phyloP scores from a whole-genome alignment of 2,329 filamentous ascomycete genomes.

The Fusarium sambucinum region DNA sequence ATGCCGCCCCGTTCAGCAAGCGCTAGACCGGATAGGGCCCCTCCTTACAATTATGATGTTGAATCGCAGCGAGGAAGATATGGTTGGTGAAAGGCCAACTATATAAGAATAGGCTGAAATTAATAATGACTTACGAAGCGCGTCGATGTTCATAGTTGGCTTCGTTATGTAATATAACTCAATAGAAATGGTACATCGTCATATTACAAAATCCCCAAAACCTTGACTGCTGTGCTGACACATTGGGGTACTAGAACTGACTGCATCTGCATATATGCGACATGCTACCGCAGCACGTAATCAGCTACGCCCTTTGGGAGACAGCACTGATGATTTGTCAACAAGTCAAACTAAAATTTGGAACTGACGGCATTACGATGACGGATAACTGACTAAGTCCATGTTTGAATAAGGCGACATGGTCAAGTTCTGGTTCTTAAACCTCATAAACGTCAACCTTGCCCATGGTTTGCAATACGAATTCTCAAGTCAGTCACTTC shows the following conservation, averaged over 20 bases:
- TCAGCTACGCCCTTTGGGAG: constrained; percentile 33
- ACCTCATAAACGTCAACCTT: constrained; percentile 8
- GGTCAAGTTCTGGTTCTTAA: constrained; percentile 10
- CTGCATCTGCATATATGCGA: constrained; percentile 13
- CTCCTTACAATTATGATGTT: constrained; percentile 52
- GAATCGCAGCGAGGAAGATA: constrained; percentile 52
- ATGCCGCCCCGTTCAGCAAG: constrained; percentile 49
- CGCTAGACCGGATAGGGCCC: constrained; percentile 42
- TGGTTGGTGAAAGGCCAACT: constrained; percentile 43
- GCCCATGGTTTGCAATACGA: constrained; percentile 14
- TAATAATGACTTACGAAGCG: constrained; percentile 37
- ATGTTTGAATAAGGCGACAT: neutral
- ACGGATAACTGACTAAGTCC: constrained; percentile 25
- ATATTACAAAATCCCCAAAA: neutral
- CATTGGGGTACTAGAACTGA: neutral
- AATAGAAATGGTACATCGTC: constrained; percentile 4
- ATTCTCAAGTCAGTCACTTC: constrained; percentile 12
- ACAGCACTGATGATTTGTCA: constrained; percentile 31
- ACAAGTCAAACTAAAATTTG: neutral
- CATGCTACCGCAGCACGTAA: neutral
- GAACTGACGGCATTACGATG: constrained; percentile 8
- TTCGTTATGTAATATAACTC: constrained; percentile 8
- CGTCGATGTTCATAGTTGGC: neutral
- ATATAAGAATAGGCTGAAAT: constrained; percentile 4
- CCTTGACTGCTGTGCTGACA: constrained; percentile 8